phyloP scores from a whole-genome alignment of 495 filamentous ascomycete genomes.

The Neurospora terricola region DNA sequence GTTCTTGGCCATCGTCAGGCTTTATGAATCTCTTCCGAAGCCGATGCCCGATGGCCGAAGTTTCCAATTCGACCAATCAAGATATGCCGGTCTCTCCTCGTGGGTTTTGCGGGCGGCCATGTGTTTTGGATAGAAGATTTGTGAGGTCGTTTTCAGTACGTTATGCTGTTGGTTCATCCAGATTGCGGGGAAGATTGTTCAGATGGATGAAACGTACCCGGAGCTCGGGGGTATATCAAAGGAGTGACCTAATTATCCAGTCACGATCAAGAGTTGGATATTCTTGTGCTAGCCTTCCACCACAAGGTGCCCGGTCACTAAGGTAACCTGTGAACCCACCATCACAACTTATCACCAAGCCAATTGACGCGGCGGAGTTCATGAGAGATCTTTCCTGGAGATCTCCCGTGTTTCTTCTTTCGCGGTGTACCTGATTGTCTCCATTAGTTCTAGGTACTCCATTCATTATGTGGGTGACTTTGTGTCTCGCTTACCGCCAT shows the following conservation, averaged over 20 bases:
- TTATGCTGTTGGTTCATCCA: not conserved
- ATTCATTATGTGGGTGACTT: not conserved
- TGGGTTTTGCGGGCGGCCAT: not conserved
- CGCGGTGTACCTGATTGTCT: not conserved
- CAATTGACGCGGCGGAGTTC: not conserved
- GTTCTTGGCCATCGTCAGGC: not conserved
- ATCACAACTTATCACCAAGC: not conserved
- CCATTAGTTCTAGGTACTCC: not conserved
- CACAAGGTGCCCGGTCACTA: too few species aligned
- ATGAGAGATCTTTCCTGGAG: not conserved
- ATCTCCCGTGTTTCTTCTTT: not conserved
- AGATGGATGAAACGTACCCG: not conserved
- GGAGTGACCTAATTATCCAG: not conserved
- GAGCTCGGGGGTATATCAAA: not conserved
- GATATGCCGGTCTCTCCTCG: not conserved
- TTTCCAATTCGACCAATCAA: not conserved
- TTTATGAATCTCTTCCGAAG: not conserved
- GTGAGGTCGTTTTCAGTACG: not conserved
- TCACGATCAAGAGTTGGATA: not conserved
- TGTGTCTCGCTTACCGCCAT: not conserved
- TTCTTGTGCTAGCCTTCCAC: too few species aligned
- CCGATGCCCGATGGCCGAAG: not conserved
- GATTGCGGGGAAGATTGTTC: not conserved
- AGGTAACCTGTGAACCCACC: not conserved
- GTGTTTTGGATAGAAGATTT: not conserved